A percentile compares a stretch with the other conserved stretches of the same genome.
Conservation (phyloP, 2,329 filamentous ascomycete genomes). For the Penicillium griseofulvum region DNA sequence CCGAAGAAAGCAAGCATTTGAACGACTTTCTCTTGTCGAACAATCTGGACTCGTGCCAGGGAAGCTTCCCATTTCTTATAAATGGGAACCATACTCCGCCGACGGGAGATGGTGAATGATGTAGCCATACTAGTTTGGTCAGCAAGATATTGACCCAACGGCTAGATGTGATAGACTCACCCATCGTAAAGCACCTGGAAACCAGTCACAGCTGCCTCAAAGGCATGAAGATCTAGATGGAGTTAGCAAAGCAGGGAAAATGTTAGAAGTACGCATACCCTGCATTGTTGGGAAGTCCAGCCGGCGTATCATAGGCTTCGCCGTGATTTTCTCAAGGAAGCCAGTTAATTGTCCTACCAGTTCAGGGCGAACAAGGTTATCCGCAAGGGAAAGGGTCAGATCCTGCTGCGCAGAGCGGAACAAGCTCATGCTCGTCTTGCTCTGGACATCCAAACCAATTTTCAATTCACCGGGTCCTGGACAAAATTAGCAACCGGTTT, state of each 20-base stretch:
- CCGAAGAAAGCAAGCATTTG: conserved; percentile 86
- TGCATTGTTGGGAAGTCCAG: conserved; percentile 64
- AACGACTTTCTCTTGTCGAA: conserved; percentile 70
- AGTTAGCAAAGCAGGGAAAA: conserved; percentile 12
- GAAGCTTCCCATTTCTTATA: conserved; percentile 91
- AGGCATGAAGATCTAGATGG: conserved; percentile 66
- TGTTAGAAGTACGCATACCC: conserved; percentile 25
- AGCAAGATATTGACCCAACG: neutral
- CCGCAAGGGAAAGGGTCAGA: conserved; percentile 71
- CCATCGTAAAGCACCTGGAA: conserved; percentile 72
- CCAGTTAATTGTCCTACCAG: conserved; percentile 62
- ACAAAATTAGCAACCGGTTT: conserved; percentile 13
- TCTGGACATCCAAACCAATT: conserved; percentile 62
- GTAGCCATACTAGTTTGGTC: conserved; percentile 55
- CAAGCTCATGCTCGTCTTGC: conserved; percentile 62
- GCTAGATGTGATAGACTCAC: conserved; percentile 32
- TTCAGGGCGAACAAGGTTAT: conserved; percentile 62
- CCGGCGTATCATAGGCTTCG: conserved; percentile 65
- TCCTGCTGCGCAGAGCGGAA: conserved; percentile 73
- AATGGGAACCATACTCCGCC: conserved; percentile 85
- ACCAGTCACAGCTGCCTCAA: conserved; percentile 76
- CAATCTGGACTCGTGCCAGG: conserved; percentile 75
- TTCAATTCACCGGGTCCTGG: conserved; percentile 67
- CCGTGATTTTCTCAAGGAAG: conserved; percentile 59
- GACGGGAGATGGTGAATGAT: conserved; percentile 76